Percentiles rank a stretch among this genome's conserved stretches.
These are phyloP conservation scores for Pyrus bretschneideri DNA, from an alignment of 306 rosid species.

Conservation along the genomic window DNA sequence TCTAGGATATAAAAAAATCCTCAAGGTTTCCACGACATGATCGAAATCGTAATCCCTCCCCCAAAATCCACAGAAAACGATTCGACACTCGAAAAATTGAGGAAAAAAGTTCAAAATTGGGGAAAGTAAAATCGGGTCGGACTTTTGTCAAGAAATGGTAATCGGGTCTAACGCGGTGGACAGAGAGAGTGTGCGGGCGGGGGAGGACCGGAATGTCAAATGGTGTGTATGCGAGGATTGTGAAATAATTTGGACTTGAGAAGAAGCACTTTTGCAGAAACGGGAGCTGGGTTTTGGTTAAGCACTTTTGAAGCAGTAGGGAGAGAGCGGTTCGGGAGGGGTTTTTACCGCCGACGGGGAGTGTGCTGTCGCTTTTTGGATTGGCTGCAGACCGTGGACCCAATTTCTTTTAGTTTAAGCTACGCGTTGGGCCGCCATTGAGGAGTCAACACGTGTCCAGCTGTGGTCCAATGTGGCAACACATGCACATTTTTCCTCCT, in stretches of 20 bases:
- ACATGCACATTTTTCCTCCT: background rate
- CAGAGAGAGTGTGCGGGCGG: background rate
- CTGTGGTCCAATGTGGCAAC: background rate
- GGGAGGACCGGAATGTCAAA: background rate
- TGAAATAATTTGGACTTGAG: background rate
- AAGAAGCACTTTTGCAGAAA: background rate
- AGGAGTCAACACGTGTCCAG: background rate
- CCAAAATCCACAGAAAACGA: background rate
- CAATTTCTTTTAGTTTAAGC: background rate
- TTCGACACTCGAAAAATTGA: background rate
- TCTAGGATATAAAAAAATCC: background rate
- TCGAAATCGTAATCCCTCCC: background rate
- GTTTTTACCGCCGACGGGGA: background rate
- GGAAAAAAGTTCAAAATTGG: background rate
- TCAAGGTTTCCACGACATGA: constrained; percentile 5
- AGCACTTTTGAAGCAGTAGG: background rate
- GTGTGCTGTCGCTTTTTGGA: background rate
- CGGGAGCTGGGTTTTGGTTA: background rate
- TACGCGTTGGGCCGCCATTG: background rate
- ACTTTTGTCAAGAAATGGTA: background rate
- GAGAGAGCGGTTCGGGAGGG: background rate
- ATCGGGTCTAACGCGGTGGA: background rate
- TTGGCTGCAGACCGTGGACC: background rate
- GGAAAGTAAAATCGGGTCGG: constrained; percentile 2
- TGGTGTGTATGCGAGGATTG: background rate